phyloP scores from a whole-genome alignment of 2,329 filamentous ascomycete genomes.

The Volutella citrinella region DNA sequence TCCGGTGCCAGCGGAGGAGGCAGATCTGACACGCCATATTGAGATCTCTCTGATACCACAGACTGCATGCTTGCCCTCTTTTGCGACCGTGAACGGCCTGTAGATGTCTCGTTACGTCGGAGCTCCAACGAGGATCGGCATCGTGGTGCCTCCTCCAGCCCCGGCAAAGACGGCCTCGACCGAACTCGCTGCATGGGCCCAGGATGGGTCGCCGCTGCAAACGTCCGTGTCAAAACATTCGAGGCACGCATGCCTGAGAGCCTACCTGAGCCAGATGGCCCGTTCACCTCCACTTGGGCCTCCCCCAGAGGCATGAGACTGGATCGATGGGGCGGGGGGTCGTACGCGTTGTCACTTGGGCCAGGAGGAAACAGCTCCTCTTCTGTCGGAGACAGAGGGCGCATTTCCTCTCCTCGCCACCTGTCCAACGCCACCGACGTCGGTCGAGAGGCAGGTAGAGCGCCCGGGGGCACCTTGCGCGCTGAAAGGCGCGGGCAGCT shows the following conservation, averaged over 20 bases:
- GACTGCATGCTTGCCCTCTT: slow-evolving; percentile 29
- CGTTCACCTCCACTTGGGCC: slow-evolving; percentile 12
- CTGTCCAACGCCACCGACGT: slow-evolving; percentile 55
- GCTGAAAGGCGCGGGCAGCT: slow-evolving; percentile 12
- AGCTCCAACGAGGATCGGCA: slow-evolving; percentile 33
- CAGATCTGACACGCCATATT: slow-evolving; percentile 22
- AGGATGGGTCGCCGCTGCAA: slow-evolving; percentile 12
- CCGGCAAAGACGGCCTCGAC: slow-evolving; percentile 17
- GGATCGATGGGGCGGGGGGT: slow-evolving; percentile 20
- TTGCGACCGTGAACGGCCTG: slow-evolving; percentile 17
- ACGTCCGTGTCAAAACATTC: slow-evolving; percentile 9
- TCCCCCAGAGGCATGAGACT: slow-evolving; percentile 18
- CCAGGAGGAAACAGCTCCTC: slow-evolving; percentile 16
- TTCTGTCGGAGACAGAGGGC: slow-evolving; percentile 7
- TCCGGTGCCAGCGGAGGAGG: slow-evolving; percentile 22
- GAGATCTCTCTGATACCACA: slow-evolving; percentile 22
- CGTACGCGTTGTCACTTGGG: slow-evolving; percentile 8
- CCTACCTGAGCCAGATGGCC: slow-evolving; percentile 25
- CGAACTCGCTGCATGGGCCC: slow-evolving; percentile 17
- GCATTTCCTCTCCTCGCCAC: slow-evolving; percentile 21
- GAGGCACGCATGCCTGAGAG: slow-evolving; percentile 31
- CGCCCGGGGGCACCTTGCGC: slow-evolving; percentile 38
- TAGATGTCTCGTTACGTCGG: slow-evolving; percentile 23
- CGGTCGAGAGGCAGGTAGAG: slow-evolving; percentile 46
- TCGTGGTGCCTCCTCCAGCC: slow-evolving; percentile 17